phyloP scores from a whole-genome alignment of 805 yeast genomes.

The Kuraishia borneana region DNA sequence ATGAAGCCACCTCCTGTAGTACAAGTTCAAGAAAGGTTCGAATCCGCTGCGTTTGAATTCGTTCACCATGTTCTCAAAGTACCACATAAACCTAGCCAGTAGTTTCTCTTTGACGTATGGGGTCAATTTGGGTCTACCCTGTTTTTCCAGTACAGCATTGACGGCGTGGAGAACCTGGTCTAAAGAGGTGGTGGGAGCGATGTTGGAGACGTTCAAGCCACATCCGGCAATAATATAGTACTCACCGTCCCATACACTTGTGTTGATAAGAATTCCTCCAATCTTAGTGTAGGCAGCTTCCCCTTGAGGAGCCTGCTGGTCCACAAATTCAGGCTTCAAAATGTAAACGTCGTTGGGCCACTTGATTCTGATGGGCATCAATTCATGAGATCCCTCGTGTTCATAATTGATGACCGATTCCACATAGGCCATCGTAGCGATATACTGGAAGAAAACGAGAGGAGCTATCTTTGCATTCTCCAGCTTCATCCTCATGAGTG shows the following conservation, averaged over 20 bases:
- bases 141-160: conserved; percentile 35
- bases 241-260: conserved; percentile 48
- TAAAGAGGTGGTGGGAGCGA: conserved; percentile 88
- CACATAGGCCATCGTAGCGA: conserved; percentile 73
- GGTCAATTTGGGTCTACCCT: conserved; percentile 21
- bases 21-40: conserved; percentile 49
- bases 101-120: conserved; percentile 31
- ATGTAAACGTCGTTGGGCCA: conserved; percentile 97
- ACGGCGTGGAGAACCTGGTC: conserved; percentile 55
- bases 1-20: conserved; percentile 85
- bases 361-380: conserved; percentile 70
- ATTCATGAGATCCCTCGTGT: conserved; percentile 43
- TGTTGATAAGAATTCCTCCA: conserved; percentile 77
- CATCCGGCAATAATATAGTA: conserved; percentile 73
- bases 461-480: conserved; percentile 31
- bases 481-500: conserved; percentile 48
- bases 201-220: conserved; percentile 75
- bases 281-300: conserved; percentile 50
- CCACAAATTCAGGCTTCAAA: conserved; percentile 50
- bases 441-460: conserved; percentile 78
- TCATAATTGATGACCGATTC: conserved; percentile 59
- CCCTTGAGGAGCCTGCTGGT: conserved; percentile 17
- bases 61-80: conserved; percentile 50
- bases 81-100: conserved; percentile 56
- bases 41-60: conserved; percentile 59